Evolutionary conservation across 2,329 filamentous ascomycete genomes (phyloP).

Genomic region (Alternaria longipes): DNA sequence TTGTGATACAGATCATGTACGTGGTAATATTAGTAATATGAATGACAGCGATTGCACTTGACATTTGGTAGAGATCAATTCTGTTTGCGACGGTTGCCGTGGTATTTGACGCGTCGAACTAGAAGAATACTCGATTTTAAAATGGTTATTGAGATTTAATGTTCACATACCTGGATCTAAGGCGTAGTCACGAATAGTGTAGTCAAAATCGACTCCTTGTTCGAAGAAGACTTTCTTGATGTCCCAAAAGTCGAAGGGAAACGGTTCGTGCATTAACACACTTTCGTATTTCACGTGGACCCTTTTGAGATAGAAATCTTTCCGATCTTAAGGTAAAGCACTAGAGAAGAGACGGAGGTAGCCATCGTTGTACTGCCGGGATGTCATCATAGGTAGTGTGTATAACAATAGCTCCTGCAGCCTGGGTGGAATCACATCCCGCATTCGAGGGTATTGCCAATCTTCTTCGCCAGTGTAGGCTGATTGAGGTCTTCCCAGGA

Average conservation of each 20-base stretch:
- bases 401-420: background rate
- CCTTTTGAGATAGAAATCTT: background rate
- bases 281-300: background rate
- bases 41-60: too few relatives aligned
- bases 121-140: too few relatives aligned
- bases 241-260: background rate
- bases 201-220: background rate
- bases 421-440: background rate
- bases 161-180: too few relatives aligned
- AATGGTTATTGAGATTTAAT: background rate
- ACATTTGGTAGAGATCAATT: too few relatives aligned
- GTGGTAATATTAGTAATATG: too few relatives aligned
- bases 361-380: background rate
- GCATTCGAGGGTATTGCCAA: background rate
- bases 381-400: background rate
- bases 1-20: too few relatives aligned
- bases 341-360: background rate
- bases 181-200: background rate
- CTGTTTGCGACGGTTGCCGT: too few relatives aligned
- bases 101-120: too few relatives aligned
- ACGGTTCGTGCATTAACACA: background rate
- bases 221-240: background rate
- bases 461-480: background rate
- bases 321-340: background rate
- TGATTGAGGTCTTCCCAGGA: background rate